Evolutionary conservation across 2,329 filamentous ascomycete genomes (phyloP), one percentile per base, ranked within the genome.

Genomic region (Botrytis byssoidea): DNA sequence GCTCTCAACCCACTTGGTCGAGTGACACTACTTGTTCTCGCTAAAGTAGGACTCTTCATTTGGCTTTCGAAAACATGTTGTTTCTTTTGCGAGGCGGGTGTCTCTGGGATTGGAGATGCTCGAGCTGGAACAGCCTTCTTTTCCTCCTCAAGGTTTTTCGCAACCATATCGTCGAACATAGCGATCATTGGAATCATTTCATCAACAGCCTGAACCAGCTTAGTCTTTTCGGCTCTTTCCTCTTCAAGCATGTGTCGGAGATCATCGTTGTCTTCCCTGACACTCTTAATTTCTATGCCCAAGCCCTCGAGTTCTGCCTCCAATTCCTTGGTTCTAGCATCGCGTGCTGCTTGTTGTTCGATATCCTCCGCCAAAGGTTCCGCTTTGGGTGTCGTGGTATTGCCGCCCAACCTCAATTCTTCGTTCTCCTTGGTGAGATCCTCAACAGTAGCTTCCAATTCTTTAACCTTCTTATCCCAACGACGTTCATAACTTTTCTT

Each of bases 401-500:
- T 90, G 40, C 88, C 61, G 85, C 84, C 75, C 18, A 77, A 70
- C 76, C 89, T 89, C 40, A 97, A 85, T 74, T 90, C 89, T 76
- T 95, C 91, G 78, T 96, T 94, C 79, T 97, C 93, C 69, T 89
- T 88, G 70, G 85, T 84, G 18, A 95, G 86, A 61, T 92, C 88
- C 64, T 90, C 90, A 61, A 97, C 86, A 75, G 90, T 90, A 29
- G 82, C 82, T 82, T 97, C 93, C 4, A 97, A 88, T 78, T 95
- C 93, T 71, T 89, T 89, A 73, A 95, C 89, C 80, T 92, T 93
- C 86, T 97, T 97, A 83, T 97, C 94, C 89, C 94, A 96, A 72
- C 95, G 91, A 65, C 89, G 88, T 82, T 98, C 94, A 83, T 98
- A 92, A 75, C 88, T 91, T 83, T 91, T 91, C 84, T 92, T 98